Percentiles rank a stretch among this genome's conserved stretches.
Conservation (phyloP, 2,329 filamentous ascomycete species). For the Zarea fungicola region DNA sequence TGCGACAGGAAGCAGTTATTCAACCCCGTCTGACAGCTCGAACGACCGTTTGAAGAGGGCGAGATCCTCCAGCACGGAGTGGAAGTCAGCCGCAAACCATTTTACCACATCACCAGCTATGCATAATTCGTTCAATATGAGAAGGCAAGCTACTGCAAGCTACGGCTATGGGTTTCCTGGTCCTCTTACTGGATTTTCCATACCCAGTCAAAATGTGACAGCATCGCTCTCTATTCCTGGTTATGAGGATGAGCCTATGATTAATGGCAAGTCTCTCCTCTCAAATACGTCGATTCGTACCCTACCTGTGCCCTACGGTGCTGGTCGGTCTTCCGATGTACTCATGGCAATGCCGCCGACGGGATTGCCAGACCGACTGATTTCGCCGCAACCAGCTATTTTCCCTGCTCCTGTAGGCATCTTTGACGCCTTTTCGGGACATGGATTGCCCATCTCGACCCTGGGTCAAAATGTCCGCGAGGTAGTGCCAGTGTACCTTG, state of each 20-base stretch:
- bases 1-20: slow-evolving; percentile 43
- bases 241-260: slow-evolving; percentile 31
- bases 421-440: neutral
- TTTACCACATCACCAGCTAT: neutral
- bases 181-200: neutral
- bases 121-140: neutral
- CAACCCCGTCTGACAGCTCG: slow-evolving; percentile 38
- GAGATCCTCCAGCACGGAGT: slow-evolving; percentile 26
- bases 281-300: slow-evolving; percentile 40
- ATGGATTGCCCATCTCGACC: slow-evolving; percentile 15
- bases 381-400: neutral
- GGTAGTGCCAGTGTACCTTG: slow-evolving; percentile 45
- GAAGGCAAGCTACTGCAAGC: neutral
- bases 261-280: slow-evolving; percentile 32
- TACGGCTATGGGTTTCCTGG: neutral
- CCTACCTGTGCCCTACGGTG: slow-evolving; percentile 42
- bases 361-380: slow-evolving; percentile 25
- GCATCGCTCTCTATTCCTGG: slow-evolving; percentile 25
- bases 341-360: slow-evolving; percentile 41
- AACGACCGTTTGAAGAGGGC: slow-evolving; percentile 23
- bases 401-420: neutral
- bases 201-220: neutral
- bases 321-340: slow-evolving; percentile 43
- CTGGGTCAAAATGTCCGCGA: slow-evolving; percentile 36
- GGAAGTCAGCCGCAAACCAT: slow-evolving; percentile 17